Evolutionary conservation across 2,329 filamentous ascomycete genomes (phyloP).

Genomic region (Aspergillus pseudotamarii): DNA sequence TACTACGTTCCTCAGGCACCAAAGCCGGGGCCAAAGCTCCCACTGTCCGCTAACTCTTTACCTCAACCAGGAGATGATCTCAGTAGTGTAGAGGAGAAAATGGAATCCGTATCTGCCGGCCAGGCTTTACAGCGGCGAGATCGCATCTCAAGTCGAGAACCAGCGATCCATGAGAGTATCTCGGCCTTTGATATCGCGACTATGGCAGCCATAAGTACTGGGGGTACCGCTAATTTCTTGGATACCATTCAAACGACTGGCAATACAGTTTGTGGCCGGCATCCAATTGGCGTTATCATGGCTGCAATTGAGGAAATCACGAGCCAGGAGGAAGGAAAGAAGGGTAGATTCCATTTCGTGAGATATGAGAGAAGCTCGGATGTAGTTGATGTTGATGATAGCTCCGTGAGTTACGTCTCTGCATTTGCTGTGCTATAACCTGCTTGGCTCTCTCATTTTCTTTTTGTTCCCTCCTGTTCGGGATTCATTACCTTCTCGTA

Average conservation of each 20-base stretch:
- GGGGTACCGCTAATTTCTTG: constrained; percentile 71
- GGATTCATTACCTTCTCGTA: not conserved
- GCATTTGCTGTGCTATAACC: constrained; percentile 75
- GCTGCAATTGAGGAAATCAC: constrained; percentile 74
- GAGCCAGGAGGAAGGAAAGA: constrained; percentile 41
- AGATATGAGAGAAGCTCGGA: constrained; percentile 85
- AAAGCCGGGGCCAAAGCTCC: constrained; percentile 37
- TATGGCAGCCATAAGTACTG: constrained; percentile 82
- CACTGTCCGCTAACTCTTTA: constrained; percentile 46
- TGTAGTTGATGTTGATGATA: constrained; percentile 68
- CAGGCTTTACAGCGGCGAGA: constrained; percentile 33
- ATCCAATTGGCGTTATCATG: constrained; percentile 93
- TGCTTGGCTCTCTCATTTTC: not conserved
- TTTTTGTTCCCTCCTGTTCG: not conserved
- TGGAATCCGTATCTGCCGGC: constrained; percentile 33
- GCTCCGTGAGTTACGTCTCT: constrained; percentile 93
- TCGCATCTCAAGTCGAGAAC: constrained; percentile 37
- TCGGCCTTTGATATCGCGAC: constrained; percentile 75
- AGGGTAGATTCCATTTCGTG: constrained; percentile 72
- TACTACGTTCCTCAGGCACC: constrained; percentile 66
- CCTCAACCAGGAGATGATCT: constrained; percentile 38
- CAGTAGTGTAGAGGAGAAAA: constrained; percentile 29
- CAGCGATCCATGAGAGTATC: constrained; percentile 81
- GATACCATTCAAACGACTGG: constrained; percentile 69
- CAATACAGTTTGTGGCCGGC: constrained; percentile 92